Percentiles rank a stretch among this genome's conserved stretches.
Conservation (phyloP, 2,329 filamentous ascomycete genomes). For the Stemphylium beticola region DNA sequence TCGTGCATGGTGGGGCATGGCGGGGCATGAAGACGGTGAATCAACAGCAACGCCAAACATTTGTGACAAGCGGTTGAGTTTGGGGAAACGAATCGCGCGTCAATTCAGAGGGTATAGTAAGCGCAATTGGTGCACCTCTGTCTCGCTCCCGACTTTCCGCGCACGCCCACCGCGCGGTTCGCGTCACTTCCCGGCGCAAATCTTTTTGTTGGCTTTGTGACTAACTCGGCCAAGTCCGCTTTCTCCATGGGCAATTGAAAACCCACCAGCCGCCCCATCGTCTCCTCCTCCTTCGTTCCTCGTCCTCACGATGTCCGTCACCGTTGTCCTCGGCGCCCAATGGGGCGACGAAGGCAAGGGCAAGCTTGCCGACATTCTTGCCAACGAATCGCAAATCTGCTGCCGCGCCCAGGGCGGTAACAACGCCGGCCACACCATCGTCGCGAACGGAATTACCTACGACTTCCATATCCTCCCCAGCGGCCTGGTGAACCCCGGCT, state of each 20-base stretch:
- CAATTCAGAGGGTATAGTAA: neutral
- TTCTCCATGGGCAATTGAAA: slow-evolving; percentile 27
- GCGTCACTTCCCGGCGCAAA: slow-evolving; percentile 25
- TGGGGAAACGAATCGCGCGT: neutral
- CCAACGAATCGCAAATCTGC: slow-evolving; percentile 61
- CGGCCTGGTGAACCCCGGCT: slow-evolving; percentile 73
- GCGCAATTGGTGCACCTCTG: neutral
- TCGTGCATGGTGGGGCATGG: slow-evolving; percentile 18
- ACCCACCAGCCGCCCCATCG: slow-evolving; percentile 25
- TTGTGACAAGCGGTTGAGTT: neutral
- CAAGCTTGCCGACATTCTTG: slow-evolving; percentile 65
- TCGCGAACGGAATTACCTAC: slow-evolving; percentile 55
- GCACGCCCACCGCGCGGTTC: neutral
- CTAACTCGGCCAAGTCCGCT: slow-evolving; percentile 24
- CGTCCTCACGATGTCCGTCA: slow-evolving; percentile 54
- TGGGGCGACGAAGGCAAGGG: slow-evolving; percentile 67
- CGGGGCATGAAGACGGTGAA: slow-evolving; percentile 18
- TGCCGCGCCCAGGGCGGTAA: slow-evolving; percentile 66
- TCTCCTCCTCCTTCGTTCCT: slow-evolving; percentile 11
- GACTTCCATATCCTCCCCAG: slow-evolving; percentile 56
- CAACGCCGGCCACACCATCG: slow-evolving; percentile 59
- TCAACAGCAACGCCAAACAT: neutral
- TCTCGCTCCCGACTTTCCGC: neutral
- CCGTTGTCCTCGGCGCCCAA: slow-evolving; percentile 65
- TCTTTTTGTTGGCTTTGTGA: slow-evolving; percentile 29